Percentiles rank a stretch among this genome's conserved stretches.
These are phyloP conservation scores for Tylopilus intermedius DNA, from an alignment of 768 basidiomycete species.

Conservation along the genomic window DNA sequence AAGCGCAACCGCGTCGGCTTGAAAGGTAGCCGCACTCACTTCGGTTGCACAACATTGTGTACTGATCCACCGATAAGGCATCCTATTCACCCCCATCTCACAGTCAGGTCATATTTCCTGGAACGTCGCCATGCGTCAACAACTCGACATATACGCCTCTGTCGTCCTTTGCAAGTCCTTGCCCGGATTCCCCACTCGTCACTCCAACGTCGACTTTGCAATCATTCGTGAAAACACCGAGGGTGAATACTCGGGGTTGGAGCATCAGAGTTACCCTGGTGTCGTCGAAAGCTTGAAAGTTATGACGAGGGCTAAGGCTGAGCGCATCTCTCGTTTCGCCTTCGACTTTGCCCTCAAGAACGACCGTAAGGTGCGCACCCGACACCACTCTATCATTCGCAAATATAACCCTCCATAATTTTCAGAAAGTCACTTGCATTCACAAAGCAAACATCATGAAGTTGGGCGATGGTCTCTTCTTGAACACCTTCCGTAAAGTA, in stretches of 20 bases:
- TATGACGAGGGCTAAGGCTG: constrained; percentile 90
- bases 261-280: constrained; percentile 97
- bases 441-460: constrained; percentile 99
- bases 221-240: constrained; percentile 99
- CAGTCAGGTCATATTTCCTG: constrained; percentile 96
- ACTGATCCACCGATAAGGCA: constrained; percentile 51
- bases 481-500: constrained; percentile 94
- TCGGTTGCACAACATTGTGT: background rate
- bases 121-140: constrained; percentile 99
- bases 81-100: constrained; percentile 97
- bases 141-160: constrained; percentile 98
- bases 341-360: constrained; percentile 99
- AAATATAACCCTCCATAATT: background rate
- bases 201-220: constrained; percentile 95
- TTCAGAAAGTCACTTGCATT: constrained; percentile 96
- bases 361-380: constrained; percentile 74
- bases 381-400: background rate
- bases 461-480: constrained; percentile 97
- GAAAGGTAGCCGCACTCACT: constrained; percentile 61
- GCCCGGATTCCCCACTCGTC: constrained; percentile 92
- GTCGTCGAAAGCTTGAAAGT: constrained; percentile 99
- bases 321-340: constrained; percentile 94
- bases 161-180: constrained; percentile 98
- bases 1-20: constrained; percentile 96
- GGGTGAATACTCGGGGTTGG: constrained; percentile 98